Conservation (phyloP, 768 basidiomycete genomes). For the Hypholoma fasciculare region DNA sequence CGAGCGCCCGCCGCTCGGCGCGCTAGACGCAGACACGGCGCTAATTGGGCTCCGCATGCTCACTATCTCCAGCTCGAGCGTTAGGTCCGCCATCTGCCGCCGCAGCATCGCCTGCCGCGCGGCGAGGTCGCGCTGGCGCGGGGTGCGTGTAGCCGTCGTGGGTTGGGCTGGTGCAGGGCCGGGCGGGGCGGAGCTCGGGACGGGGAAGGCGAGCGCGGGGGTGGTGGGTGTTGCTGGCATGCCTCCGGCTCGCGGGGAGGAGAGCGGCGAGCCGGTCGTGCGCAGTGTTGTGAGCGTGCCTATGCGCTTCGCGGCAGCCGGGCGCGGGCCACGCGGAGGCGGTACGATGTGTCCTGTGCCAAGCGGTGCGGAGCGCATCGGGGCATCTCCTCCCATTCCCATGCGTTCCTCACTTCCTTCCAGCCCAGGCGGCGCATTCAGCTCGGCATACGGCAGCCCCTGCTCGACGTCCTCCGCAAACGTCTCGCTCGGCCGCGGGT, state of each 20-base stretch:
- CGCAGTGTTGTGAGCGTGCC: background rate
- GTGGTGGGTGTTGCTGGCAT: background rate
- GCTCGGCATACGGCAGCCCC: background rate
- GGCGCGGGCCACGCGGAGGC: conserved; percentile 9
- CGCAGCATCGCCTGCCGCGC: conserved; percentile 16
- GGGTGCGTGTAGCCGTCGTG: conserved; percentile 4
- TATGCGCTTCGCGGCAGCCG: conserved; percentile 9
- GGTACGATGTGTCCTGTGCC: conserved; percentile 14
- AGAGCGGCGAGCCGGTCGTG: background rate
- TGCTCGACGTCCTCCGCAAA: conserved; percentile 9
- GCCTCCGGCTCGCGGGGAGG: background rate
- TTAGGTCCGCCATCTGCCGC: conserved; percentile 16
- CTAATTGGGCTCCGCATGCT: background rate
- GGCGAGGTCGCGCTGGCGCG: conserved; percentile 13
- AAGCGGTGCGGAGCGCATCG: background rate
- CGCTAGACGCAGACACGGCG: background rate
- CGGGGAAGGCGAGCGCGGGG: background rate
- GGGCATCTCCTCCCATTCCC: background rate
- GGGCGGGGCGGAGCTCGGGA: background rate
- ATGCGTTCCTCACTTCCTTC: background rate
- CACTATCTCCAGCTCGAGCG: conserved; percentile 5
- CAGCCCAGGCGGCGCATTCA: background rate
- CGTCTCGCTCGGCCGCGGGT: background rate
- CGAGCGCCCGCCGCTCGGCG: background rate
- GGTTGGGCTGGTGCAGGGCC: background rate